phyloP scores from a whole-genome alignment of 805 yeast genomes.

The Gaillardinia entomophila region DNA sequence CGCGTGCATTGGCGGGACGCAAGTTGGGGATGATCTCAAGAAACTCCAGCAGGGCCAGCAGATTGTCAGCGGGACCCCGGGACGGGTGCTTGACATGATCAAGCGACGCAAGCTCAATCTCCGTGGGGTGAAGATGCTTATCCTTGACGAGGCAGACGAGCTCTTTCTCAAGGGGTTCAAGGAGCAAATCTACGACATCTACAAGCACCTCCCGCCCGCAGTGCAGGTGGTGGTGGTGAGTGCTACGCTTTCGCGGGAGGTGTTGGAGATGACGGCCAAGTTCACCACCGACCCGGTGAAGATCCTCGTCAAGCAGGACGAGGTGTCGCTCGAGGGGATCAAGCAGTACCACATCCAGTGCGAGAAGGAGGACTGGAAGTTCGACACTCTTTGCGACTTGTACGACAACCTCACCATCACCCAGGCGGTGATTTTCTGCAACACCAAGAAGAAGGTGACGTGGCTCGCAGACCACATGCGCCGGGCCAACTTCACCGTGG shows the following conservation, averaged over 20 bases:
- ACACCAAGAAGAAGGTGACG: conserved; percentile 93
- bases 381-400: conserved; percentile 88
- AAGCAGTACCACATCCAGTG: conserved; percentile 88
- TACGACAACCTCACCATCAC: conserved; percentile 94
- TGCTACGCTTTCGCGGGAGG: conserved; percentile 92
- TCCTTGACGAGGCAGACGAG: conserved; percentile 97
- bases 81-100: conserved; percentile 88
- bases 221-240: conserved; percentile 92
- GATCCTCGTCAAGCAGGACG: conserved; percentile 91
- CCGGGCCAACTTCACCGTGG: conserved; percentile 81
- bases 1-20: conserved; percentile 93
- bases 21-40: conserved; percentile 74
- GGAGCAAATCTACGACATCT: conserved; percentile 91
- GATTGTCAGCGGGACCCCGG: conserved; percentile 95
- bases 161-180: conserved; percentile 88
- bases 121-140: conserved; percentile 76
- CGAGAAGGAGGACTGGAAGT: conserved; percentile 90
- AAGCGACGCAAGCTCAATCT: conserved; percentile 73
- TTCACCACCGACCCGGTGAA: conserved; percentile 92
- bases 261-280: conserved; percentile 83
- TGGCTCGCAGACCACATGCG: conserved; percentile 78
- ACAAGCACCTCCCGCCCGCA: conserved; percentile 73
- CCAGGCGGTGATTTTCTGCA: conserved; percentile 97
- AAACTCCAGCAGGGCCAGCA: conserved; percentile 76
- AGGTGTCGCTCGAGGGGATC: conserved; percentile 89